phyloP scores from a whole-genome alignment of 176 grass and related monocot species.

The Oryza nivara region DNA sequence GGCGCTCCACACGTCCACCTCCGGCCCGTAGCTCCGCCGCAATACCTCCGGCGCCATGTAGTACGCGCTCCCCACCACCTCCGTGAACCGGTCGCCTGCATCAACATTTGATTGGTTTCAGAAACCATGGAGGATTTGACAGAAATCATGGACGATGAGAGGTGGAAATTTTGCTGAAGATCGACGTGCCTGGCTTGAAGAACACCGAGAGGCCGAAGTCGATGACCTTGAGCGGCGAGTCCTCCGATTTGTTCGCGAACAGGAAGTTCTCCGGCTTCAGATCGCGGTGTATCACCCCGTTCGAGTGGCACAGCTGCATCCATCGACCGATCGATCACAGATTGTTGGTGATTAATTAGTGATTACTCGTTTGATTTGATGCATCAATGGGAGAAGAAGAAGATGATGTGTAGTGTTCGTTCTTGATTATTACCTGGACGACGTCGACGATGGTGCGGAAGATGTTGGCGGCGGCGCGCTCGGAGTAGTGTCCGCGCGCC shows the following conservation, averaged over 20 bases:
- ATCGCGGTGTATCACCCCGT: conserved; percentile 81
- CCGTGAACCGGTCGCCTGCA: conserved; percentile 72
- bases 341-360: not conserved
- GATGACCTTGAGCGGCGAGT: conserved; percentile 79
- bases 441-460: conserved; percentile 78
- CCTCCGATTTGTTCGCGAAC: conserved; percentile 67
- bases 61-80: conserved; percentile 87
- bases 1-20: conserved; percentile 90
- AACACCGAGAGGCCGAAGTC: conserved; percentile 95
- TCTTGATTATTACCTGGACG: conserved; percentile 42
- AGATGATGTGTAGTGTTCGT: not conserved
- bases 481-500: conserved; percentile 69
- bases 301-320: conserved; percentile 64
- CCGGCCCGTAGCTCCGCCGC: conserved; percentile 65
- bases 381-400: not conserved
- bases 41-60: conserved; percentile 92
- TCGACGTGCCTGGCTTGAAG: conserved; percentile 58
- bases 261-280: conserved; percentile 94
- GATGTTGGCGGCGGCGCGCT: conserved; percentile 69
- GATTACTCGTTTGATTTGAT: not conserved
- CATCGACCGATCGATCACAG: not conserved
- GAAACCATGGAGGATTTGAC: not conserved
- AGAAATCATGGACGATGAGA: no score
- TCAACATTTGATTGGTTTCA: no score
- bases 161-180: not conserved